Percentiles rank a stretch among this genome's conserved stretches.
phyloP scores from a whole-genome alignment of 2,329 filamentous ascomycete genomes.

The Myrmaecium sp. region DNA sequence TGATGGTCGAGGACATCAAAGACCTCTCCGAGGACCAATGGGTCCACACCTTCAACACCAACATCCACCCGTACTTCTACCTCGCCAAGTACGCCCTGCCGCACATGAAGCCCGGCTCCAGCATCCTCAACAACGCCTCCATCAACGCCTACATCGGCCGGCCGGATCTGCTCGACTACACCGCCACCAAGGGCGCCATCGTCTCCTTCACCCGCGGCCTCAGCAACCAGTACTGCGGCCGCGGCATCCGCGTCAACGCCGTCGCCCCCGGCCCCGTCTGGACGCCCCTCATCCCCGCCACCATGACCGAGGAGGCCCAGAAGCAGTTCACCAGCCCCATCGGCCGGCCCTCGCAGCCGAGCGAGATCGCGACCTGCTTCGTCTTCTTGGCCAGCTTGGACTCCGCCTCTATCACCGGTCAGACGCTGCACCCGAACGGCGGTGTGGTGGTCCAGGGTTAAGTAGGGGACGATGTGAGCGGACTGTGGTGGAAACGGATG shows the following conservation, averaged over 20 bases:
- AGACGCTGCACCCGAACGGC: conserved; percentile 46
- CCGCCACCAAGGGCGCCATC: conserved; percentile 62
- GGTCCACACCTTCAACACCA: conserved; percentile 63
- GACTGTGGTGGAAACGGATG: too few species aligned
- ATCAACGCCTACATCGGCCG: conserved; percentile 73
- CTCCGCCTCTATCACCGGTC: conserved; percentile 57
- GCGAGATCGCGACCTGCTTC: conserved; percentile 65
- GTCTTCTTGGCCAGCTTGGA: conserved; percentile 66
- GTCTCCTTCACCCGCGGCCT: conserved; percentile 63
- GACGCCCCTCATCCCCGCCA: conserved; percentile 39
- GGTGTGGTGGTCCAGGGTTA: conserved; percentile 18
- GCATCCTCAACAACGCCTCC: conserved; percentile 74
- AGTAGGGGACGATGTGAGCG: too few species aligned
- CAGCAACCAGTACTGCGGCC: conserved; percentile 54
- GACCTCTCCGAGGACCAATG: conserved; percentile 48
- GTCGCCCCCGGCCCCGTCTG: conserved; percentile 52
- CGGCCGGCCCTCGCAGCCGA: conserved; percentile 62
- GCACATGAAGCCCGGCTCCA: conserved; percentile 56
- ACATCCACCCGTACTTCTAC: conserved; percentile 72
- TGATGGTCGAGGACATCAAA: conserved; percentile 53
- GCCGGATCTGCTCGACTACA: conserved; percentile 68
- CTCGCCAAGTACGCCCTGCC: conserved; percentile 60
- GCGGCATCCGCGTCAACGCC: conserved; percentile 61
- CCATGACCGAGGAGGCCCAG: conserved; percentile 53
- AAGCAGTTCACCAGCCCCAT: conserved; percentile 59